Evolutionary conservation across 352 stramenopile species (phyloP).

Genomic region (Pythium dissimile): DNA sequence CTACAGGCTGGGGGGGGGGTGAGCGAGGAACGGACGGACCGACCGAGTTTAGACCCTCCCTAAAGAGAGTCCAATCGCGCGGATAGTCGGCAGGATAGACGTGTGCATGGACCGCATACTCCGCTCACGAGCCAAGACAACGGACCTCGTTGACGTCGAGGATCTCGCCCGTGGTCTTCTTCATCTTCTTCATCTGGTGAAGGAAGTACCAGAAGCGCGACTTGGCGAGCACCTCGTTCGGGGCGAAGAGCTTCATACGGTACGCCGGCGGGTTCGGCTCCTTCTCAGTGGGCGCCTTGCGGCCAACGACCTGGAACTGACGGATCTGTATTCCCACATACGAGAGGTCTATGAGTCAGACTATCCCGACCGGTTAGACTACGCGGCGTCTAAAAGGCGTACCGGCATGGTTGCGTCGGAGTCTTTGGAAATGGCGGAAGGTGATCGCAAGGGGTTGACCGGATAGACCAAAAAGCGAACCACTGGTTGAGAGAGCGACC

Average conservation of each 20-base stretch:
- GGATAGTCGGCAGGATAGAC: no score
- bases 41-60: no score
- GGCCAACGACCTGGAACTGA: constrained; percentile 99
- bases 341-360: background rate
- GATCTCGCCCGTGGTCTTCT: constrained; percentile 99
- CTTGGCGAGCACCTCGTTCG: constrained; percentile 97
- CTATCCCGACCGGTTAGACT: background rate
- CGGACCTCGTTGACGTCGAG: constrained; percentile 97
- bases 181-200: constrained; percentile 99
- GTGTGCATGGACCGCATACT: no score
- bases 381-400: background rate
- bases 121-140: constrained; percentile 18
- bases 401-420: constrained; percentile 27
- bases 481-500: background rate
- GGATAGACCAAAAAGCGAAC: background rate
- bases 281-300: constrained; percentile 97
- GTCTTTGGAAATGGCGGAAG: constrained; percentile 21
- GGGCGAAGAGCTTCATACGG: constrained; percentile 98
- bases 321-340: constrained; percentile 94
- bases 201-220: constrained; percentile 99
- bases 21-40: no score
- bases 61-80: constrained; percentile 5
- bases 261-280: constrained; percentile 98
- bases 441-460: background rate
- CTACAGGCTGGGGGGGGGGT: background rate